Evolutionary conservation across 768 basidiomycete genomes (phyloP), one percentile per base, ranked within the genome.

Genomic region (Termitomyces sp.): DNA sequence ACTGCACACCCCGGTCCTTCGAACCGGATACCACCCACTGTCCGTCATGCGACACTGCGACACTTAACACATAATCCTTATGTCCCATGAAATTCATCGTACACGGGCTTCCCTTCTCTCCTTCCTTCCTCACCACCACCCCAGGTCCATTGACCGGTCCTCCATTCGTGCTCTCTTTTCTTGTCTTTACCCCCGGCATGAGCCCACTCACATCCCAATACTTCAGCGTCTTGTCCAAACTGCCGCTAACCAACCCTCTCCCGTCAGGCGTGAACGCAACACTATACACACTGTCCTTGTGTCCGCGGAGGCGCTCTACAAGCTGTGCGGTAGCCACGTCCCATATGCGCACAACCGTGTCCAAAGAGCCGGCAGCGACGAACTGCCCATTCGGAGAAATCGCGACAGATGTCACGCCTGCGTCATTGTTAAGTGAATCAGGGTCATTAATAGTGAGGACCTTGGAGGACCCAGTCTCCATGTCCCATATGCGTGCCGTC

Each of bases 1-100:
- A 93, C 68, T 95, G 92, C 53, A 99, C 94, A 0, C 93, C 89
- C 12, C 97, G 88, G 68, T 99, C 97, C 73, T 98, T 98, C 4
- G 80, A 80, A 1, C 97, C 96, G 11, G 92, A 94, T 11, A 97
- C 95, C 62, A 98, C 88, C 90, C 93, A 83, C 60, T 90, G 84
- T 4, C 91, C 92, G 69, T 98, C 95, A 59, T 93, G 88, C 45
- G 91, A 93, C 46, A 94, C 90, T 15, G 69, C 77, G n/a, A 82
- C 79, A n/a, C 74, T 75, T 45, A 82, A 65, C 35, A 82, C 80
- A 61, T 80, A 80, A 61, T 80, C 77, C 86, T 93, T 95, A 70
- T 96, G 95, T 11, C 94, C 95, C 53, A 80, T 84, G 63, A 96
- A 87, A 62, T 91, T 90, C 80, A 90, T 88, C 63, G 83, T 84